A percentile compares a stretch with the other conserved stretches of the same genome.
These are phyloP conservation scores for Phytopythium boreale DNA, from an alignment of 352 stramenopile genomes.

Conservation along the genomic window DNA sequence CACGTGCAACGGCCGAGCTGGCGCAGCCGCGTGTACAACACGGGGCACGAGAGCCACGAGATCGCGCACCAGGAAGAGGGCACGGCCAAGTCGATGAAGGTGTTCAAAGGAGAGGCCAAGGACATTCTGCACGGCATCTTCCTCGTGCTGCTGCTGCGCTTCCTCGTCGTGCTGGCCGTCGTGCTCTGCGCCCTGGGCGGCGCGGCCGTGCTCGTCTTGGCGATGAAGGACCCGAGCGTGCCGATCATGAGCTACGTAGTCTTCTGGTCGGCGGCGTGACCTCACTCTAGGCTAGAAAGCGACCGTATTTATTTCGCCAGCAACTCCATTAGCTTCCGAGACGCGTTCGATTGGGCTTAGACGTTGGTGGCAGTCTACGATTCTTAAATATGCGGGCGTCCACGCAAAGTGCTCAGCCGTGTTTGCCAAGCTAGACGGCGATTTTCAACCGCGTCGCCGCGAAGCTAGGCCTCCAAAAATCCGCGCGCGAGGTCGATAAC, in stretches of 20 bases:
- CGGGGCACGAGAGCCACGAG: conserved; percentile 11
- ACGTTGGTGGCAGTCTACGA: neutral
- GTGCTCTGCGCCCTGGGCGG: conserved; percentile 28
- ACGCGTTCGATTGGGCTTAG: neutral
- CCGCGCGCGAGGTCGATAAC: conserved; percentile 37
- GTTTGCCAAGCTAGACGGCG: neutral
- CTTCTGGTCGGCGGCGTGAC: conserved; percentile 24
- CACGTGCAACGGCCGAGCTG: conserved; percentile 2
- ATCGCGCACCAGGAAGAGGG: conserved; percentile 35
- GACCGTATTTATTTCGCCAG: conserved; percentile 4
- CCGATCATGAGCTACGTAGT: conserved; percentile 30
- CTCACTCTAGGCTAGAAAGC: neutral
- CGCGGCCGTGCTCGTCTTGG: conserved; percentile 29
- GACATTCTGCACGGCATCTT: conserved; percentile 63
- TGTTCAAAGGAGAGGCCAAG: conserved; percentile 53
- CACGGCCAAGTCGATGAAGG: conserved; percentile 52
- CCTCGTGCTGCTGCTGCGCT: conserved; percentile 51
- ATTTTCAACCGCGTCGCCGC: neutral
- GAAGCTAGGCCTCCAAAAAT: conserved; percentile 44
- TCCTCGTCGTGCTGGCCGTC: conserved; percentile 40
- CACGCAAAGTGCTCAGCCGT: neutral
- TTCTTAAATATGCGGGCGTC: neutral
- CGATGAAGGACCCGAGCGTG: conserved; percentile 27
- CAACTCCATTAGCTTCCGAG: neutral
- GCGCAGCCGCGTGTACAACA: neutral